Evolutionary conservation across 129 eudicot genomes (phyloP), one percentile per base, ranked within the genome.

Genomic region (Ambrosia artemisiifolia): DNA sequence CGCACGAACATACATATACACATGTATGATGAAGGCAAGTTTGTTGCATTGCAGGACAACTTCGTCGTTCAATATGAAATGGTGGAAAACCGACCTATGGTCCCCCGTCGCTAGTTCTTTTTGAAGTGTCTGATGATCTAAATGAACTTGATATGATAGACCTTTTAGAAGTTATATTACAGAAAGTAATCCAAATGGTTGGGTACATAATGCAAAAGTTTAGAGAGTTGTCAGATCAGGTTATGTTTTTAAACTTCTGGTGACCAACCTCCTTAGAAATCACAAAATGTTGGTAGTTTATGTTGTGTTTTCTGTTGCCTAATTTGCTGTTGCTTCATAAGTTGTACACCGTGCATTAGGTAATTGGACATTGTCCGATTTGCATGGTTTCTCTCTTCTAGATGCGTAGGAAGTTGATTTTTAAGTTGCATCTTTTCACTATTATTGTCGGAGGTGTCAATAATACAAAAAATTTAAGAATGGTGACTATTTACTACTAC

Each of bases 41-140:
- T 40, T 55, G 63, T 11, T 49, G 79, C 16, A 30, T 65, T 82
- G 83, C 85, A 92, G 97, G 97, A 92, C 33, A 88, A 88, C 83
- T 86, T 92, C 56, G 80, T 88, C 36, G 71, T 92, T 70, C 91
- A 86, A 36, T 92, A 92, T 71, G 97, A 92, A 69, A 65, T 80
- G 88, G 88, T 92, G 56, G 97, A 92, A 84, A 85, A 88, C 72
- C 83, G 91, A 47, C 97, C 96, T 0, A 63, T 70, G 34, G 82
- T 88, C 60, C 88, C 89, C 59, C 92, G 80, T 43, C 83, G 80
- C 66, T 75, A 76, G 75, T 20, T 65, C 16, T 40, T 40, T n/a
- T 3, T 65, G 35, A 72, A 61, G 61, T 61, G 33, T 75, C 38
- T n/a, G 49, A 66, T 53, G 54, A 54, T 16, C 57, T 47, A 42